Evolutionary conservation across 1,139 yeast genomes (phyloP).

Genomic region (Kodamaea derodonti): DNA sequence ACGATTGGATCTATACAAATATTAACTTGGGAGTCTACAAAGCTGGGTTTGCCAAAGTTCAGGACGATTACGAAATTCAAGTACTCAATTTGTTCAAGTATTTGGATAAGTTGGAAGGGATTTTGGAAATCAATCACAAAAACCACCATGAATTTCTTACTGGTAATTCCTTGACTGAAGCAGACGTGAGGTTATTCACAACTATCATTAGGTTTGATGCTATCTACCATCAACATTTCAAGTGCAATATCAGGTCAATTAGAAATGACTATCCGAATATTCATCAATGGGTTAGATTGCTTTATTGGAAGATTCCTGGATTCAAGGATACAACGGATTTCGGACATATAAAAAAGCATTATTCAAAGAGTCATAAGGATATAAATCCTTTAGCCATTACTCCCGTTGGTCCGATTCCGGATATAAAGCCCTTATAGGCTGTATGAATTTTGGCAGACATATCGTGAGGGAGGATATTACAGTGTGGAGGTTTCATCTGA

Average conservation of each 20-base stretch:
- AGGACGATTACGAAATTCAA: conserved; percentile 76
- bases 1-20: conserved; percentile 79
- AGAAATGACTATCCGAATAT: conserved; percentile 76
- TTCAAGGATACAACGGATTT: conserved; percentile 80
- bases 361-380: conserved; percentile 74
- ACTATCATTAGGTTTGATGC: conserved; percentile 85
- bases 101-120: conserved; percentile 70
- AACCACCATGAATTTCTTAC: conserved; percentile 44
- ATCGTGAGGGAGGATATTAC: too few relatives aligned
- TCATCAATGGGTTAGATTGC: conserved; percentile 74
- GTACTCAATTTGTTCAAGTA: conserved; percentile 63
- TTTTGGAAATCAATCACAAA: conserved; percentile 48
- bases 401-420: conserved; percentile 85
- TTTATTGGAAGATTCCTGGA: conserved; percentile 82
- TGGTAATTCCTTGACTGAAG: conserved; percentile 76
- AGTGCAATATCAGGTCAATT: conserved; percentile 82
- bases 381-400: conserved; percentile 84
- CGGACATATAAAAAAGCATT: conserved; percentile 86
- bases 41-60: conserved; percentile 83
- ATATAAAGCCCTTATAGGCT: conserved; percentile 15
- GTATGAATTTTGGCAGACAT: background rate
- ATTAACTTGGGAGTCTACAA: conserved; percentile 95
- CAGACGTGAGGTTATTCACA: conserved; percentile 80
- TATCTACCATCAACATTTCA: conserved; percentile 91
- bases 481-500: too few relatives aligned